These are phyloP conservation scores for Aspergillus funiculosus DNA, from an alignment of 495 filamentous ascomycete genomes.

Conservation along the genomic window DNA sequence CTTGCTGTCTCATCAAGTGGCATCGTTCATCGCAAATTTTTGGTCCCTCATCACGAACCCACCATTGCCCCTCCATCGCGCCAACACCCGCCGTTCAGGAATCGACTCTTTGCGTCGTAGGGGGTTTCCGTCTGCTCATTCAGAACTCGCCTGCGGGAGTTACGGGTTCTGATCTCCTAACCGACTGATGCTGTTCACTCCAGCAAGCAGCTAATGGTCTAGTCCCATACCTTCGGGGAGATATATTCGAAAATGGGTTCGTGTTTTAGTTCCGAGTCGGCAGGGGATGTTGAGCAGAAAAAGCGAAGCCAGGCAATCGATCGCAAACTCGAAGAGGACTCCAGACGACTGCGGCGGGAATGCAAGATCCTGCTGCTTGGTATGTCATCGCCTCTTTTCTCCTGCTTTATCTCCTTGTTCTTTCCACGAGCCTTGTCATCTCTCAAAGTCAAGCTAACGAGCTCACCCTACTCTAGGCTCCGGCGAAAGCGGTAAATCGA, in stretches of 20 bases:
- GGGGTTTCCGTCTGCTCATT: neutral
- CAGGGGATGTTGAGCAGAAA: constrained; percentile 82
- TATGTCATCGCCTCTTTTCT: constrained; percentile 31
- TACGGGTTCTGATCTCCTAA: constrained; percentile 6
- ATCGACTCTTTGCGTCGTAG: constrained; percentile 2
- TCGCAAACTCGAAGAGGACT: constrained; percentile 86
- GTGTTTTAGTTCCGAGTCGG: constrained; percentile 74
- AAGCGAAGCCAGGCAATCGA: constrained; percentile 94
- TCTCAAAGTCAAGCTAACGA: constrained; percentile 12
- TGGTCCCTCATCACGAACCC: constrained; percentile 2
- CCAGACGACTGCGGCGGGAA: constrained; percentile 81
- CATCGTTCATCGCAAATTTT: constrained; percentile 8
- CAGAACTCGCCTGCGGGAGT: constrained; percentile 4
- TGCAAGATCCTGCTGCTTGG: constrained; percentile 97
- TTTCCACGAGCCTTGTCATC: neutral
- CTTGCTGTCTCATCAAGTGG: constrained; percentile 14
- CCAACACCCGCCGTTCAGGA: neutral
- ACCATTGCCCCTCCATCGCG: constrained; percentile 10
- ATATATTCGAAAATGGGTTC: constrained; percentile 61
- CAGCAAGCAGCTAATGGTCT: constrained; percentile 25
- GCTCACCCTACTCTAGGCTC: constrained; percentile 55
- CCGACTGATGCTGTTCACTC: constrained; percentile 24
- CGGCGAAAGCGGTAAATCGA: constrained; percentile 97
- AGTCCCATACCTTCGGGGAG: constrained; percentile 24
- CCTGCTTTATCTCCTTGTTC: neutral